Base-by-base conservation (phyloP, 2,329 filamentous ascomycete species). In the Trichoderma hamatum region DNA sequence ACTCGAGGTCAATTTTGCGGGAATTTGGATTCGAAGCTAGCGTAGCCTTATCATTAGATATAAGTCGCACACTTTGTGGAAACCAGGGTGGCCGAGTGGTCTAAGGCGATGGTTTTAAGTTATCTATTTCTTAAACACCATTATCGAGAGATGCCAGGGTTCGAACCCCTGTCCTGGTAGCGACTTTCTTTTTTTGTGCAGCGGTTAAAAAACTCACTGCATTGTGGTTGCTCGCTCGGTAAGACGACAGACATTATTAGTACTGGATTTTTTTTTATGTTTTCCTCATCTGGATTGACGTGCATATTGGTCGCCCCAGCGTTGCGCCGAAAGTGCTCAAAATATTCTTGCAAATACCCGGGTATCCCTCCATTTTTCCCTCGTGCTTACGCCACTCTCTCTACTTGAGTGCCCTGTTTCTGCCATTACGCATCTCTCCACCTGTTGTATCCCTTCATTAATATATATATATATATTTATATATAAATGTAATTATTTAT, bases 91-190 rank as follows among this genome's bases (percentile, higher is more conserved):
- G 52, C 52, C 52, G 52, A 55, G 52, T 55, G 52, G 52, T 55
- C 52, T 55, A 55, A 55, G 52, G 52, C 52, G 52, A 55, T 55
- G 52, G 52, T 55, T 55, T 55, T 55, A 55, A 55, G 52, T 55
- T 30, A 55, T n/a, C 14, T 49, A 49, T 24, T 55, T 55, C 52
- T 55, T 55, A 55, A 55, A 28, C 52, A 55, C 52, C 52, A 55
- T 55, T 55, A 55, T 55, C 52, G 52, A 55, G 52, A 55, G 52
- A 55, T 55, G 52, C 52, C 52, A 55, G 52, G 52, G 52, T 55
- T 55, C 52, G 52, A 55, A 55, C 52, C 52, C 52, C 52, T 55
- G 52, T 55, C 52, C 52, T 55, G 52, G 52, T 55, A 55, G 26
- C 26, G 32, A 19, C n/a, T 55, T 30, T 55, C 5, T 55, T 55